Evolutionary conservation across 495 filamentous ascomycete species (phyloP).

Genomic region (Niebla homalea): DNA sequence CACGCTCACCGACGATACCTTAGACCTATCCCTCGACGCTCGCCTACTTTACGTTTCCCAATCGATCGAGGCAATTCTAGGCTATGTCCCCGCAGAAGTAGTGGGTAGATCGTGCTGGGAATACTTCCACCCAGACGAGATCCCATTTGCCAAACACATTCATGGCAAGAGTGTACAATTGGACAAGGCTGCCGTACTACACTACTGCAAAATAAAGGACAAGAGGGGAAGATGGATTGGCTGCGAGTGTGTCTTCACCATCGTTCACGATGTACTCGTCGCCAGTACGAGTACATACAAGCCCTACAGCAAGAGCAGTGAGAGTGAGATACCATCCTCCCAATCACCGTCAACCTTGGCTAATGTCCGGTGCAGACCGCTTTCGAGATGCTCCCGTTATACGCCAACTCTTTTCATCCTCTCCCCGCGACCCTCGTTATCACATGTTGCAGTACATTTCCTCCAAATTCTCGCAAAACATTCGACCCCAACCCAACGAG

Average conservation of each 20-base stretch:
- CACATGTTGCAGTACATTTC: conserved; percentile 84
- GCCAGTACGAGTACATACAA: conserved; percentile 73
- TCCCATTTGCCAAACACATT: conserved; percentile 58
- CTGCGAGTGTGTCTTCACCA: conserved; percentile 82
- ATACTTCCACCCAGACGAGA: conserved; percentile 74
- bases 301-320: conserved; percentile 46
- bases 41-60: conserved; percentile 74
- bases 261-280: conserved; percentile 78
- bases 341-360: neutral
- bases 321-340: conserved; percentile 45
- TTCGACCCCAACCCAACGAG: conserved; percentile 50
- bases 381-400: conserved; percentile 69
- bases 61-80: conserved; percentile 69
- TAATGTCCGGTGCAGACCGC: conserved; percentile 41
- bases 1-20: conserved; percentile 1
- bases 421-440: conserved; percentile 72
- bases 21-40: conserved; percentile 64
- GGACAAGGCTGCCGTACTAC: conserved; percentile 74
- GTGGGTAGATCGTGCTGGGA: conserved; percentile 69
- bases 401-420: conserved; percentile 65
- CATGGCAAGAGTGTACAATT: conserved; percentile 62
- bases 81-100: conserved; percentile 64
- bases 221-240: conserved; percentile 60
- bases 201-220: conserved; percentile 62
- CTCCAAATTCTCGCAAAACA: conserved; percentile 58